Evolutionary conservation across 2,329 filamentous ascomycete species (phyloP), one percentile per base, ranked within the genome.

Genomic region (Trichophyton simii): DNA sequence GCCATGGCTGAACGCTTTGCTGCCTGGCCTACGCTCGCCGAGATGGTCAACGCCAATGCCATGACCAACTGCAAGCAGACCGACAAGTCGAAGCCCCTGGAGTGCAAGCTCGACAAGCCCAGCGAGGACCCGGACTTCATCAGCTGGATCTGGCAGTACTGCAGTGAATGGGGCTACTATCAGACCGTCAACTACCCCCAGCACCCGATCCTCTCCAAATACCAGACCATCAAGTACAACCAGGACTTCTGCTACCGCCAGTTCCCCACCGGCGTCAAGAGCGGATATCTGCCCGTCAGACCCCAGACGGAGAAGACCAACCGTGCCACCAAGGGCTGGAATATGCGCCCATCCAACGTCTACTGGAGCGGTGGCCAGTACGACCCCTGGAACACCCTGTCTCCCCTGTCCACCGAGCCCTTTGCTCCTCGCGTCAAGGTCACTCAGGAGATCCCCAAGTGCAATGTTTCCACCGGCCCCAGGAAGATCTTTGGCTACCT

Each of bases 121-220:
- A 68, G 72, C 50, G 66, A 66, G 1, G 72, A 76, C 5, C 72
- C 77, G 0, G 65, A 71, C 6, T 65, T 62, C 1, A 77, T 80
- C 63, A 68, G 70, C 58, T 81, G 78, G 78, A 75, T 70, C 0
- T 81, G 78, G 78, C 79, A 82, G 65, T 79, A 77, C 66, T 82
- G 80, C 68, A 79, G 76, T 1, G 74, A 82, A 66, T 81, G 76
- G 76, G 80, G 79, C 8, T 81, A 72, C 68, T 78, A 76, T 66
- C 77, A 79, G 66, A 72, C 72, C 59, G 74, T 77, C 38, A 82
- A 82, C 65, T 67, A 76, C 0, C 78, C 78, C n/a, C 67, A 71
- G 18, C 73, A 77, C 61, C 74, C 78, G 41, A 68, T 82, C 7
- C 69, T 79, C 28, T 79, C 78, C 15, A 74, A 72, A 38, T 80